Conservation (phyloP, 345 rosid species). For the Rhodamnia argentea region DNA sequence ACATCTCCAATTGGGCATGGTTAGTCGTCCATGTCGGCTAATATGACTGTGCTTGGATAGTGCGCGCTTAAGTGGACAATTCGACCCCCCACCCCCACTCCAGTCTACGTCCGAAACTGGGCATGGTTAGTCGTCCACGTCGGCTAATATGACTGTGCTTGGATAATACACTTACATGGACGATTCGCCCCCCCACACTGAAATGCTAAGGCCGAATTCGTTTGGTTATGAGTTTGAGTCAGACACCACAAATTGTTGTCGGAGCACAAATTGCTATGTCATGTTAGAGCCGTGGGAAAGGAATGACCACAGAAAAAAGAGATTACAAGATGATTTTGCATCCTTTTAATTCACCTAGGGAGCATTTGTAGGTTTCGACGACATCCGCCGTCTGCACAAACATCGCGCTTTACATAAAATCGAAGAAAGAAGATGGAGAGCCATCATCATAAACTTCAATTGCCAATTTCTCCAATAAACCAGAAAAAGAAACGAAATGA, state of each 20-base stretch:
- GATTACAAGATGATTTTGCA: background rate
- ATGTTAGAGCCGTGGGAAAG: background rate
- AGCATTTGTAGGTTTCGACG: background rate
- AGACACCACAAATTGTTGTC: background rate
- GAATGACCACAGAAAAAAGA: background rate
- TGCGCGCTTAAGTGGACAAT: conserved; percentile 12
- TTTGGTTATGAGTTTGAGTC: background rate
- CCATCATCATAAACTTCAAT: background rate
- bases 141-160: too few relatives aligned
- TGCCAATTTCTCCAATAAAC: background rate
- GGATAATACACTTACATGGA: too few relatives aligned
- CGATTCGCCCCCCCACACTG: too few relatives aligned
- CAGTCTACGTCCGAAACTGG: too few relatives aligned
- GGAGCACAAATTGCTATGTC: background rate
- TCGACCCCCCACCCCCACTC: background rate
- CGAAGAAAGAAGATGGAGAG: background rate
- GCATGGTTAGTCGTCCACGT: too few relatives aligned
- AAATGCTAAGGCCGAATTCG: background rate
- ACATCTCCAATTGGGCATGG: background rate
- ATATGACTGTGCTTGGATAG: background rate
- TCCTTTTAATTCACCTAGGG: background rate
- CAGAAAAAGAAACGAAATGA: background rate
- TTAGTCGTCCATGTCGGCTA: background rate
- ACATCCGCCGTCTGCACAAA: background rate
- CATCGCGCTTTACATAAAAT: background rate